Percentiles rank a stretch among this genome's conserved stretches.
phyloP scores from a whole-genome alignment of 192 early-diverging fungal genomes.

The Chytriomyces confervae region DNA sequence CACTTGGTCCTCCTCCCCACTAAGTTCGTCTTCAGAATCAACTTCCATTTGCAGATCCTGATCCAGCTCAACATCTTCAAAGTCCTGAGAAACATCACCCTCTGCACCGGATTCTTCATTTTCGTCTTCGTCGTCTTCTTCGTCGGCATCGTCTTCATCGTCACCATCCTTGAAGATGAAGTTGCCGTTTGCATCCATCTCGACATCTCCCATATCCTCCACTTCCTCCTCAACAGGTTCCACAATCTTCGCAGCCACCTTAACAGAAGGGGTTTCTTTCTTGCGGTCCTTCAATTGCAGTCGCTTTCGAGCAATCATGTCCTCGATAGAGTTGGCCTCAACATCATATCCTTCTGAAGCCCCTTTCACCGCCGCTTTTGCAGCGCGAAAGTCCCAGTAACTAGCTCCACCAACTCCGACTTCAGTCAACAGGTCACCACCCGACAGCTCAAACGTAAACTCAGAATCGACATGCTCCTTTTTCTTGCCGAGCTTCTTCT shows the following conservation, averaged over 20 bases:
- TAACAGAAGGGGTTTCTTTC: background rate
- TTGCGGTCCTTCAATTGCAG: constrained; percentile 27
- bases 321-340: constrained; percentile 41
- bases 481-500: constrained; percentile 47
- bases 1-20: constrained; percentile 29
- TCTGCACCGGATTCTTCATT: constrained; percentile 22
- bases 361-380: constrained; percentile 67
- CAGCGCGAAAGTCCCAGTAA: constrained; percentile 82
- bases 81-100: background rate
- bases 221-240: constrained; percentile 14
- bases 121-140: constrained; percentile 44
- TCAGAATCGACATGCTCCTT: constrained; percentile 62
- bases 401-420: constrained; percentile 56
- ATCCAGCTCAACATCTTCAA: constrained; percentile 4
- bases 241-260: constrained; percentile 13
- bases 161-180: constrained; percentile 19
- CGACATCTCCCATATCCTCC: constrained; percentile 32
- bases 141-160: constrained; percentile 24
- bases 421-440: constrained; percentile 51
- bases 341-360: constrained; percentile 40
- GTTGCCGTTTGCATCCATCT: constrained; percentile 24
- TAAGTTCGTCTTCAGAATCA: constrained; percentile 19
- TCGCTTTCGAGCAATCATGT: constrained; percentile 38
- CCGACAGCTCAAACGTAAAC: constrained; percentile 81
- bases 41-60: constrained; percentile 6